Base-by-base conservation (phyloP, 2,329 filamentous ascomycete species). In the Fusarium mexicanum region DNA sequence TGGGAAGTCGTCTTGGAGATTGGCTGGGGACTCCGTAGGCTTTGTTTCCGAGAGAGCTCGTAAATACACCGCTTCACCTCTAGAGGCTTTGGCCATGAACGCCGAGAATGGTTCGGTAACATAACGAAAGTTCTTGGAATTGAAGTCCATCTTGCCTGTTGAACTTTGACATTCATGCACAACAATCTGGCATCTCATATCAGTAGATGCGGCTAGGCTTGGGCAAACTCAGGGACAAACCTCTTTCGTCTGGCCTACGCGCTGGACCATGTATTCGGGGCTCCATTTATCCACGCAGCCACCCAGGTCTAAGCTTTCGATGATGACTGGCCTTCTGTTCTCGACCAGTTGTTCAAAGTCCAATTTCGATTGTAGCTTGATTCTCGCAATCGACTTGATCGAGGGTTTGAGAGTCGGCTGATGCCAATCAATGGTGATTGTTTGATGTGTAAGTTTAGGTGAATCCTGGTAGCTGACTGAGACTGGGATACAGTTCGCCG, bases 81-180 rank as follows among this genome's bases (percentile, higher is more conserved):
- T 79, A 26, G 87, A 81, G 24, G 91, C 88, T 58, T 88, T 87
- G 40, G 88, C 81, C 58, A 95, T 85, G 79, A 97, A 95, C 0
- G 87, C 83, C 3, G 86, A 88, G 75, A 97, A 94, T 6, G 84
- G 79, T 71, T 91, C 91, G 8, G 90, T 93, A 14, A 88, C 85
- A 79, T 97, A 97, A 43, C 85, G 83, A 79, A 97, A 97, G 81
- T 97, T 97, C 82, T 97, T 97, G 51, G 87, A 85, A 65, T 91
- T 91, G 79, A 98, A 97, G 75, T 94, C 92, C 92, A 97, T 94
- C 51, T 88, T 88, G 37, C 89, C 85, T 9, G 85, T 87, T 31
- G 81, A 75, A 35, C 60, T 64, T 12, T 86, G 82, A 26, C 92
- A 90, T 73, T 93, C 89, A 78, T 98, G 95, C 9, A 97, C 89